Evolutionary conservation across 1,284 basidiomycete species (phyloP).

Genomic region (Inonotus hispidus): DNA sequence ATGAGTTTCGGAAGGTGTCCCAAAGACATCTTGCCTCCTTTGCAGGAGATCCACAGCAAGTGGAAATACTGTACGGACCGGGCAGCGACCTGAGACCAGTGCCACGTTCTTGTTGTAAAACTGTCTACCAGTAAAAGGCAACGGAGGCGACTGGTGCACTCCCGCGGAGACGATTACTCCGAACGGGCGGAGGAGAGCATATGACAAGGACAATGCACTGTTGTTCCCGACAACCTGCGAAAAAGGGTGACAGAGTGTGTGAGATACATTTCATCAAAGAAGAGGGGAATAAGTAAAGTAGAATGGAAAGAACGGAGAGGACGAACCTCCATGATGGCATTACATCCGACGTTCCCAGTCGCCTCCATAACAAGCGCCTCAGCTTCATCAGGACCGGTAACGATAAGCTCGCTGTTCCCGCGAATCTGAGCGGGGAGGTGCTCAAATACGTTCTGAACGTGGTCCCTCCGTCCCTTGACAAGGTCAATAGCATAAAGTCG

Average conservation of each 20-base stretch:
- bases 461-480: conserved; percentile 47
- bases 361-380: conserved; percentile 42
- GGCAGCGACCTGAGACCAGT: conserved; percentile 82
- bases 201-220: conserved; percentile 65
- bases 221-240: conserved; percentile 75
- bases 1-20: conserved; percentile 24
- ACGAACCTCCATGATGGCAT: conserved; percentile 55
- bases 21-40: conserved; percentile 66
- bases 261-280: not conserved
- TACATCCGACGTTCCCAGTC: conserved; percentile 55
- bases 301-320: not conserved
- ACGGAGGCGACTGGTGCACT: conserved; percentile 50
- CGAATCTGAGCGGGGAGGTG: conserved; percentile 42
- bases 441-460: conserved; percentile 50
- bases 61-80: conserved; percentile 75
- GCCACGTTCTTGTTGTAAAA: conserved; percentile 82
- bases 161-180: conserved; percentile 80
- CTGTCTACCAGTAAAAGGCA: conserved; percentile 58
- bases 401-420: conserved; percentile 42
- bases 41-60: conserved; percentile 67
- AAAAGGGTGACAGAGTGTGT: not conserved
- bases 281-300: too few species aligned
- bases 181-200: conserved; percentile 74
- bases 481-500: conserved; percentile 62
- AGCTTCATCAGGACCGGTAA: conserved; percentile 46